Evolutionary conservation across 192 early-diverging fungal species (phyloP).

Genomic region (Rhizophagus clarus): DNA sequence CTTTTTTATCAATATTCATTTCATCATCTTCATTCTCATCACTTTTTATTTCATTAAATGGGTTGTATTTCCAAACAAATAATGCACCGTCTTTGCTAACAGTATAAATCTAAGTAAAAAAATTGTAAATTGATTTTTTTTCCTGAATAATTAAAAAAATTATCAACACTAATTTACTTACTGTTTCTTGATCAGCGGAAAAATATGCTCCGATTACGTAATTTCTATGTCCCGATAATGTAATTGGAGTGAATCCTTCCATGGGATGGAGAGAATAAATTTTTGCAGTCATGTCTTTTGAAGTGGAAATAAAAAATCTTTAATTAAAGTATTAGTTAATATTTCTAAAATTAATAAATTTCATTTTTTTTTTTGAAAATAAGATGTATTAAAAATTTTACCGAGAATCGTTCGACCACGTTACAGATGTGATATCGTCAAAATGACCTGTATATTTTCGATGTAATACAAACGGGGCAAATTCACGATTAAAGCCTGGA

Average conservation of each 20-base stretch:
- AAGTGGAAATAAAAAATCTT: conserved; percentile 56
- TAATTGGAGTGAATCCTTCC: conserved; percentile 71
- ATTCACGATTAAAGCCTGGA: conserved; percentile 90
- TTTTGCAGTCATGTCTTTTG: conserved; percentile 83
- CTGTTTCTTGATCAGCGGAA: conserved; percentile 58
- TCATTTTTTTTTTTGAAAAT: no score
- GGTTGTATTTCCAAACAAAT: conserved; percentile 72
- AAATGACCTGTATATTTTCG: conserved; percentile 77
- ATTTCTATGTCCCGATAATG: conserved; percentile 84
- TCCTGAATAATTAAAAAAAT: not conserved
- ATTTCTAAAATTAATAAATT: not conserved
- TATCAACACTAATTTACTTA: conserved; percentile 22
- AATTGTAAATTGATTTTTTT: not conserved
- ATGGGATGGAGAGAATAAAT: conserved; percentile 72
- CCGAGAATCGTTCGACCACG: conserved; percentile 86
- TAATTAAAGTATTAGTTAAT: not conserved
- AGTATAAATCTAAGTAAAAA: conserved; percentile 65
- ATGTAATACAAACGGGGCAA: conserved; percentile 88
- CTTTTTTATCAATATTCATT: conserved; percentile 53
- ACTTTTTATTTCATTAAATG: conserved; percentile 42
- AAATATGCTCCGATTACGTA: conserved; percentile 86
- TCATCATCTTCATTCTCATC: conserved; percentile 61
- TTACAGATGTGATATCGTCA: conserved; percentile 82
- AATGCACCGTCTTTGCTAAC: conserved; percentile 88
- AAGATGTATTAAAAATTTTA: conserved; percentile 45